Evolutionary conservation across 2,329 filamentous ascomycete genomes (phyloP).

Genomic region (Fusarium graminum): DNA sequence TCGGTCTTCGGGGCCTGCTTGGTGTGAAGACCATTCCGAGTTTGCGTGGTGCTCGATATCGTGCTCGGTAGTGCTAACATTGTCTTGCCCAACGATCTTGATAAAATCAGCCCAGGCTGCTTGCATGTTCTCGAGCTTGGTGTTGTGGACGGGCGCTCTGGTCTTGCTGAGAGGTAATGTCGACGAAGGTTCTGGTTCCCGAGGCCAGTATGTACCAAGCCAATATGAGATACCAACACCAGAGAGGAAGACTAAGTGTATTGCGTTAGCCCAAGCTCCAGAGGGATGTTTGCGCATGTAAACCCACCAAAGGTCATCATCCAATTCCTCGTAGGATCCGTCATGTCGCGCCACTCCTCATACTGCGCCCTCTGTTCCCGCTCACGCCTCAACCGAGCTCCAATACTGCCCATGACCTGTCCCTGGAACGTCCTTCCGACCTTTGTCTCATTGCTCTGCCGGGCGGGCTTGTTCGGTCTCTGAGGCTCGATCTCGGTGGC

Average conservation of each 20-base stretch:
- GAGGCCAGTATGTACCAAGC: conserved; percentile 68
- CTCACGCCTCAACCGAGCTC: conserved; percentile 67
- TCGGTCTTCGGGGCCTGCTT: conserved; percentile 60
- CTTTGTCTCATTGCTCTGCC: conserved; percentile 55
- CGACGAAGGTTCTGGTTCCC: conserved; percentile 65
- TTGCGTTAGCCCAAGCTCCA: conserved; percentile 13
- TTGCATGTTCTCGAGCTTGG: conserved; percentile 73
- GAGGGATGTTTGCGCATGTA: not conserved
- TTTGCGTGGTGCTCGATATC: conserved; percentile 70
- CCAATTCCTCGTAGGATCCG: conserved; percentile 61
- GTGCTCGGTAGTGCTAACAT: conserved; percentile 70
- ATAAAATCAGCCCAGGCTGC: conserved; percentile 78
- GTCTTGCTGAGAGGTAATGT: conserved; percentile 69
- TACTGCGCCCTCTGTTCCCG: conserved; percentile 66
- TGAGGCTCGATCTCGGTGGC: conserved; percentile 56
- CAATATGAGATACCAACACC: conserved; percentile 68
- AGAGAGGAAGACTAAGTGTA: conserved; percentile 63
- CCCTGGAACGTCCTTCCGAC: conserved; percentile 65
- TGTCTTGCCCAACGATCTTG: conserved; percentile 72
- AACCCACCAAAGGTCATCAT: conserved; percentile 67
- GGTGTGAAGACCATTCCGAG: conserved; percentile 74
- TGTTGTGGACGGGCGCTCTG: conserved; percentile 67
- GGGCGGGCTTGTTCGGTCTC: conserved; percentile 47
- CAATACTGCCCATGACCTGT: conserved; percentile 71
- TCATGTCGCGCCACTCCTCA: conserved; percentile 57